Base-by-base conservation (phyloP, 2,329 filamentous ascomycete genomes). In the Penicillium sp. region DNA sequence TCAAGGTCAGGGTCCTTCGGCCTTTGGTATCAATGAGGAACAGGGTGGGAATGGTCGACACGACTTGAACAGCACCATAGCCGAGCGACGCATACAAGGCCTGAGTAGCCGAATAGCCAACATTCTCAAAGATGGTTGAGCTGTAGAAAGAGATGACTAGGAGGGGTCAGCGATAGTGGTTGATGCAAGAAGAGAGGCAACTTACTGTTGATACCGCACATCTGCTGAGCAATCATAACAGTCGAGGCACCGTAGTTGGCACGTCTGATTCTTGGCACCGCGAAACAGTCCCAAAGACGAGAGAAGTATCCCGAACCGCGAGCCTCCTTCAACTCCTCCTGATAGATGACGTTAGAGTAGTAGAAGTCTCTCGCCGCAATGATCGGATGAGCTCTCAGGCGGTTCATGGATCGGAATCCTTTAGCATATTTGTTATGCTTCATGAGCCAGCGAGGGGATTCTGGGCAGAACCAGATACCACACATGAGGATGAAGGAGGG, bases 171-270 rank as follows among this genome's bases (percentile, higher is more conserved):
- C 13, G 1, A 12, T 87, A 85, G 65, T 86, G 86, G 70, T 84
- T 23, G 18, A 21, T 7, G 2, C 6, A 21, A 29, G 2, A 8
- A 4, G 15, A 2, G 6, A 18, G 36, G 16, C 18, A n/a, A 57
- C 62, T 44, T 54, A 64, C 62, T 65, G 50, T 67, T 67, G 42
- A 67, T 77, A 71, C 80, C 81, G 61, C 84, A 87, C 80, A 87
- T 85, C 66, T 88, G 85, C 68, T 88, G 85, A 0, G 84, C 84
- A 64, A 88, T 83, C 89, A 95, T 95, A 60, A 92, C 88, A 1
- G 85, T 84, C 53, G 85, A 88, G 1, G 89, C 86, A 6, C 88
- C 89, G 23, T 87, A 78, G 5, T 85, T 90, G 3, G 90, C 89
- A n/a, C 75, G 72, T 43, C 75, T 65, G 46, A 78, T 71, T 26